Evolutionary conservation across 768 basidiomycete genomes (phyloP).

Genomic region (Hortiboletus flavorubellus): DNA sequence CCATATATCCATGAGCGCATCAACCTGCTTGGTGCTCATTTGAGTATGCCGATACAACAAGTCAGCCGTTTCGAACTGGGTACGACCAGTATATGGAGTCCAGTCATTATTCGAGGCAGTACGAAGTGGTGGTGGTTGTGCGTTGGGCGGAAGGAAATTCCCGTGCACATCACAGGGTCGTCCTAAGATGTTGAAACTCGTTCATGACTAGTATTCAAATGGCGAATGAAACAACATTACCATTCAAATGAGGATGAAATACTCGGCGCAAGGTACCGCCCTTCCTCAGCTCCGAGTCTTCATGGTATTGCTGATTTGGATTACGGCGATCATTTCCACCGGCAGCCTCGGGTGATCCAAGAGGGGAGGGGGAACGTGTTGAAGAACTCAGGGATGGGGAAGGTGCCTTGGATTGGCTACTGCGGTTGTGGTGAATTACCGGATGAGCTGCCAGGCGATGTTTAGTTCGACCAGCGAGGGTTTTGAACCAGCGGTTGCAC

Average conservation of each 20-base stretch:
- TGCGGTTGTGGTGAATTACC: no score
- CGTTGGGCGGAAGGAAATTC: background rate
- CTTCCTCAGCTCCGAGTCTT: no score
- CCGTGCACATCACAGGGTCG: background rate
- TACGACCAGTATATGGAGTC: constrained; percentile 3
- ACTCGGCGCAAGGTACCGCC: background rate
- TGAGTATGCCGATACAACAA: constrained; percentile 18
- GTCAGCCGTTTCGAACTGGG: constrained; percentile 6
- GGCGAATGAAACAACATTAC: no score
- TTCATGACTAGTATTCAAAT: background rate
- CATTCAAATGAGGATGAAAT: background rate
- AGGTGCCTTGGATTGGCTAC: no score
- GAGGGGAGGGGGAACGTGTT: no score
- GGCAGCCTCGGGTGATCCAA: background rate
- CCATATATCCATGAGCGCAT: constrained; percentile 22
- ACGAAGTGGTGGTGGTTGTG: background rate
- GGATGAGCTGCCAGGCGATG: background rate
- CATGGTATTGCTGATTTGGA: no score
- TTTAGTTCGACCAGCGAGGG: background rate
- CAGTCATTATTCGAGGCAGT: constrained; percentile 10
- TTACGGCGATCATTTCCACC: no score
- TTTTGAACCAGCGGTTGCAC: background rate
- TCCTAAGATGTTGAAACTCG: background rate
- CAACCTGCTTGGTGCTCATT: constrained; percentile 20
- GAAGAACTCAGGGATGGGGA: background rate